Evolutionary conservation across 208 protist species (phyloP).

Genomic region (Naegleria fowleri): DNA sequence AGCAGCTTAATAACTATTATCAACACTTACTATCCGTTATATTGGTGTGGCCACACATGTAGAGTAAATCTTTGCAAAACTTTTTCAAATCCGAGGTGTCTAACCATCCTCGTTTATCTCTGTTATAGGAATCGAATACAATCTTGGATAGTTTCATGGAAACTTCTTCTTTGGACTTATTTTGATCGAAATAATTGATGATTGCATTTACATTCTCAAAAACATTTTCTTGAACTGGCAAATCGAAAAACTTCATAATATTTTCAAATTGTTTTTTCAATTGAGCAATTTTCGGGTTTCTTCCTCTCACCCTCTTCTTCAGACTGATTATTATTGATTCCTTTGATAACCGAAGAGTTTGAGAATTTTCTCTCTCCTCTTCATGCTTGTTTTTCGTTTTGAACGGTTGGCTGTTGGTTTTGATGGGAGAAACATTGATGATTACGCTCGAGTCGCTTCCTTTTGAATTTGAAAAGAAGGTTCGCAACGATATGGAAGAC

Average conservation of each 20-base stretch:
- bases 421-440: background rate
- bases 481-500: background rate
- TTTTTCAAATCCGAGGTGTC: background rate
- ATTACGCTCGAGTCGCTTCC: background rate
- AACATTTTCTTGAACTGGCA: background rate
- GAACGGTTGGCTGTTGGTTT: background rate
- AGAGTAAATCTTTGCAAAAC: background rate
- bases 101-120: background rate
- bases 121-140: background rate
- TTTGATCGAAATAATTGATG: background rate
- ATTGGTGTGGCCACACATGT: background rate
- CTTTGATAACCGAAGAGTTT: background rate
- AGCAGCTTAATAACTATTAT: too few species aligned
- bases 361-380: background rate
- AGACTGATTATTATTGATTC: background rate
- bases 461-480: background rate
- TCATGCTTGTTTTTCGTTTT: background rate
- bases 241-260: background rate
- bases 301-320: background rate
- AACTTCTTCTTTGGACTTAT: background rate
- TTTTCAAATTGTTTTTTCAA: background rate
- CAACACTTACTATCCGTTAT: background rate
- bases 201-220: conserved; percentile 4
- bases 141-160: background rate
- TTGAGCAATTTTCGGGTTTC: background rate